A percentile compares a stretch with the other conserved stretches of the same genome.
Evolutionary conservation across 2,329 filamentous ascomycete species (phyloP).

Genomic region (Ustilaginoidea virens): DNA sequence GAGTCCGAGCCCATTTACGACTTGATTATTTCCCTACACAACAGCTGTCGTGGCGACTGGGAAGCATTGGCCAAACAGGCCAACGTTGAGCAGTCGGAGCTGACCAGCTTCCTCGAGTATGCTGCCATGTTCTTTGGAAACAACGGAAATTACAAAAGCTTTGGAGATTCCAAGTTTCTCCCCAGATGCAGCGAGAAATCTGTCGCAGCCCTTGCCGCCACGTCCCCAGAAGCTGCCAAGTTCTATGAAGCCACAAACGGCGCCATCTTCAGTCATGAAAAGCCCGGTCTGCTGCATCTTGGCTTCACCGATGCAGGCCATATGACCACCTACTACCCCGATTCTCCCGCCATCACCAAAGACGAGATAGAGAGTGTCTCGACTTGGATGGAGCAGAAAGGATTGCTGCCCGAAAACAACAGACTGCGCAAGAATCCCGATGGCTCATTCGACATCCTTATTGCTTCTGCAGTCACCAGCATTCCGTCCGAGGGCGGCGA

Average conservation of each 20-base stretch:
- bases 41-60: conserved; percentile 54
- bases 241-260: conserved; percentile 54
- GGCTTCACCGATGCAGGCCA: conserved; percentile 63
- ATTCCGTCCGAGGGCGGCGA: conserved; percentile 51
- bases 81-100: conserved; percentile 44
- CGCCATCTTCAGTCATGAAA: conserved; percentile 54
- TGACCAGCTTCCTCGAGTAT: conserved; percentile 61
- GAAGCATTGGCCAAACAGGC: conserved; percentile 47
- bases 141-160: conserved; percentile 74
- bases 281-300: conserved; percentile 53
- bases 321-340: conserved; percentile 70
- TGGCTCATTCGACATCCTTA: conserved; percentile 55
- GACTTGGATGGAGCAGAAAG: conserved; percentile 57
- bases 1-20: conserved; percentile 73
- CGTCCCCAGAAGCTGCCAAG: conserved; percentile 42
- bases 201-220: conserved; percentile 48
- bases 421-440: conserved; percentile 51
- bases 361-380: conserved; percentile 58
- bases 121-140: conserved; percentile 67
- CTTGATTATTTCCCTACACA: conserved; percentile 60
- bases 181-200: conserved; percentile 51
- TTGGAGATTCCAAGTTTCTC: conserved; percentile 73
- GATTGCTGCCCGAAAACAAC: conserved; percentile 62
- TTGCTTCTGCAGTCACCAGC: conserved; percentile 49
- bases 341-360: conserved; percentile 59